phyloP scores from a whole-genome alignment of 768 basidiomycete species.

The Russula vinacea region DNA sequence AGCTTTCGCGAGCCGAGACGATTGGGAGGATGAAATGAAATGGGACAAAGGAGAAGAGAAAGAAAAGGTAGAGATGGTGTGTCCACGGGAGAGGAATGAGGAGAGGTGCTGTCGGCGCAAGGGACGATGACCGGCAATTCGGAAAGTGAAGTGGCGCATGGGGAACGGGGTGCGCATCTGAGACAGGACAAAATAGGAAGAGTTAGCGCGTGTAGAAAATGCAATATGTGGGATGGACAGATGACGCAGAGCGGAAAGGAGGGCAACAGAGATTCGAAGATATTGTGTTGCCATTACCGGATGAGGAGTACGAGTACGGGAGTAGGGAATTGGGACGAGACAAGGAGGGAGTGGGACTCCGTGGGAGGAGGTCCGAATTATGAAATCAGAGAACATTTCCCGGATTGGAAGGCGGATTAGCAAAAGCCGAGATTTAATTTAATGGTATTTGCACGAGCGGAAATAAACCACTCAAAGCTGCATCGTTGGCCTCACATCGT shows the following conservation, averaged over 20 bases:
- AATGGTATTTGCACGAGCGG: no score
- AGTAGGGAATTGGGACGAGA: background rate
- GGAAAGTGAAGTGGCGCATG: slow-evolving; percentile 22
- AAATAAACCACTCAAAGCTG: no score
- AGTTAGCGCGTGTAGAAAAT: slow-evolving; percentile 20
- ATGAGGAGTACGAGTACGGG: slow-evolving; percentile 17
- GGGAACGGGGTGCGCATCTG: slow-evolving; percentile 9
- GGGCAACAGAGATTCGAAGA: slow-evolving; percentile 10
- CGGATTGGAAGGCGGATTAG: slow-evolving; percentile 23
- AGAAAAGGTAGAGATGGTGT: background rate
- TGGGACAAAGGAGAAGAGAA: background rate
- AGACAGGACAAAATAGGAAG: slow-evolving; percentile 10
- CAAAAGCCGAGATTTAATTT: slow-evolving; percentile 17
- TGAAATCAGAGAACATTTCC: slow-evolving; percentile 12
- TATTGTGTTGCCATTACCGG: slow-evolving; percentile 23
- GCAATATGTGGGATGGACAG: slow-evolving; percentile 6
- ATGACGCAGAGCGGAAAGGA: slow-evolving; percentile 19
- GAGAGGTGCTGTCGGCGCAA: background rate
- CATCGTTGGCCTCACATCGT: no score
- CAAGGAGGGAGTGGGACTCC: no score
- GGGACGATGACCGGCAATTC: slow-evolving; percentile 6
- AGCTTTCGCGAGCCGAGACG: background rate
- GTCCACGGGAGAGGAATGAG: background rate
- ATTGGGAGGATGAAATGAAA: background rate
- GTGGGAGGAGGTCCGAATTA: background rate